These are phyloP conservation scores for Francoa sonchifolia DNA, from an alignment of 441 rosid species.

Conservation along the genomic window DNA sequence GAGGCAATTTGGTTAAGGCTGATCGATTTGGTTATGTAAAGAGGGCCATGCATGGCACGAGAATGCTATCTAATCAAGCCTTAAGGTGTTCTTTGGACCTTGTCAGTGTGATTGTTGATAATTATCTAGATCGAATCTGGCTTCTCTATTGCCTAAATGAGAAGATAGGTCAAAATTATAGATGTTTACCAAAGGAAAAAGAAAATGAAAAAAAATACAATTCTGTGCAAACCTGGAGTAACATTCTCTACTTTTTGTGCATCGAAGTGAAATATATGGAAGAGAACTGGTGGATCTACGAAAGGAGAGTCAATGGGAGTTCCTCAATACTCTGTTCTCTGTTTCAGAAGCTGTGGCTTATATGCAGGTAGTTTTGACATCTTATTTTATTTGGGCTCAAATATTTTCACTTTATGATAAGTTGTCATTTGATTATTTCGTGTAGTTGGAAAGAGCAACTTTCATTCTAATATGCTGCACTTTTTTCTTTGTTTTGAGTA, in stretches of 20 bases:
- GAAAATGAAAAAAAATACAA: no score
- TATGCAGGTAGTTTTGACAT: constrained; percentile 80
- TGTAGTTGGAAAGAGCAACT: no score
- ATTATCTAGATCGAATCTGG: no score
- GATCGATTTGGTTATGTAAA: constrained; percentile 91
- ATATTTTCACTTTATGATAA: no score
- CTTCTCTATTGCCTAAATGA: no score
- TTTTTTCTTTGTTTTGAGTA: no score
- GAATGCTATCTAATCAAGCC: constrained; percentile 77
- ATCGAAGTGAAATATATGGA: constrained; percentile 81
- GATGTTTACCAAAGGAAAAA: no score
- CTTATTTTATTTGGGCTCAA: no score
- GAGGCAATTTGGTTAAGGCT: constrained; percentile 89
- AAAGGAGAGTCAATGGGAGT: constrained; percentile 85
- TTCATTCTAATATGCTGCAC: no score
- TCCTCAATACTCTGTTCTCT: constrained; percentile 86
- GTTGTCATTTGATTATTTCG: no score
- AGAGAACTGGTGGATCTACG: constrained; percentile 91
- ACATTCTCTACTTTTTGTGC: constrained; percentile 32
- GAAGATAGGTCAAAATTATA: no score
- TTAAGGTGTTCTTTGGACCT: constrained; percentile 37
- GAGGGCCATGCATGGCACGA: constrained; percentile 93
- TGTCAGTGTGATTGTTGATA: constrained; percentile 4
- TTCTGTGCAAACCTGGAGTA: constrained; percentile 18
- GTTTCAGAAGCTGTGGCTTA: constrained; percentile 96